Base-by-base conservation (phyloP, 129 eudicot genomes). In the Saussurea involucrata region DNA sequence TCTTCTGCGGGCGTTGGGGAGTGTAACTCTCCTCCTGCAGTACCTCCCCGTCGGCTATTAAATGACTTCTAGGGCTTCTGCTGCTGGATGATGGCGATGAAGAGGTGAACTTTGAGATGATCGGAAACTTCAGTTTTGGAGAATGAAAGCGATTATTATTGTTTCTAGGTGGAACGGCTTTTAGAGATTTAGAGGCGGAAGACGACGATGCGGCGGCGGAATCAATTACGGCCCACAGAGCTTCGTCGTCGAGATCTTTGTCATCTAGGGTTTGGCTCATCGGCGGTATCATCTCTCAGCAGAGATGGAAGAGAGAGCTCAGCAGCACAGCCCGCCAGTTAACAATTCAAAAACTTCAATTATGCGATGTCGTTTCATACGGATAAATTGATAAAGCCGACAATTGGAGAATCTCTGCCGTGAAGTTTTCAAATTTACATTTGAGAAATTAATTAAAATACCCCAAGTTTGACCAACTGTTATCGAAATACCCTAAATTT, bases 191-290 rank as follows among this genome's bases (percentile, higher is more conserved):
- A 31, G 89, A 82, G 78, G 83, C 69, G 79, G 86, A 68, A 68
- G 83, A 22, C 71, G 83, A 34, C 33, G 86, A 24, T 53, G 80
- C 28, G 70, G 83, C 86, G 53, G 92, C 92, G 61, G 97, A 94
- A 78, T 94, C 98, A 58, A 94, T 94, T 10, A 84, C 87, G 24
- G 93, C 96, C 98, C 98, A 91, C 24, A 94, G 86, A 37, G 96
- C 92, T 60, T 93, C 98, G 86, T 94, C 98, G 89, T 94, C 96
- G 71, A 94, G 92, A 80, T 91, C 93, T 11, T 84, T 87, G 79
- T 94, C 98, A 69, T 94, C 98, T 73, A 86, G 66, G 74, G 83
- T 69, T 80, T 80, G 75, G 77, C 8, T 49, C 40, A 49, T 46
- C 32, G 83, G 78, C 11, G 84, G 29, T 46, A 75, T 37, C 84